Evolutionary conservation across 1,139 yeast genomes (phyloP).

Genomic region (Yamadazyma sp.): DNA sequence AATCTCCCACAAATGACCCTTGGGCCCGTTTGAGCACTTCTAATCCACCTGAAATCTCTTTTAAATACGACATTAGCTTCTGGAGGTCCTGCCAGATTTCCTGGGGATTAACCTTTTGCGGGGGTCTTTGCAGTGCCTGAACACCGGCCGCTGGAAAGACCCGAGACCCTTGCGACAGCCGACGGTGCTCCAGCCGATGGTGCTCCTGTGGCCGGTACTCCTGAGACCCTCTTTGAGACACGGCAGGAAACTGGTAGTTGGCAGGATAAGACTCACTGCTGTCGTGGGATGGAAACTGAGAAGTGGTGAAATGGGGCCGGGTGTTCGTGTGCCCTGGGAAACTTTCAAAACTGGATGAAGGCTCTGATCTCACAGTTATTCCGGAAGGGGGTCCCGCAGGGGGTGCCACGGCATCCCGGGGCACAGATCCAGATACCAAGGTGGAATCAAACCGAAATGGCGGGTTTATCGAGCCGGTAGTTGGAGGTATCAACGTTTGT

Average conservation of each 20-base stretch:
- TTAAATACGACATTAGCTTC: neutral
- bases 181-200: neutral
- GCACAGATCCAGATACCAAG: too few species aligned
- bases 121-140: too few species aligned
- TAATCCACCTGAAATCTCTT: neutral
- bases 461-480: too few species aligned
- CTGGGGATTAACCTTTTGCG: neutral
- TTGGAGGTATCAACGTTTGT: neutral
- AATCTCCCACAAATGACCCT: neutral
- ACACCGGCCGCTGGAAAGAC: too few species aligned
- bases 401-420: too few species aligned
- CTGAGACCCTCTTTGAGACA: too few species aligned
- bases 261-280: constrained; percentile 4
- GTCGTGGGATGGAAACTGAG: neutral
- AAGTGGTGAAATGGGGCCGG: neutral
- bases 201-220: neutral
- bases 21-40: neutral
- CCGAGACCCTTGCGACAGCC: too few species aligned
- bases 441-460: too few species aligned
- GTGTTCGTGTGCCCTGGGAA: neutral
- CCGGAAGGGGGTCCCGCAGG: too few species aligned
- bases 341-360: neutral
- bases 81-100: neutral
- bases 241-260: constrained; percentile 10
- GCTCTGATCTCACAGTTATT: neutral